Conservation (phyloP, 2,329 filamentous ascomycete genomes). For the Colletotrichum chlorophyti region DNA sequence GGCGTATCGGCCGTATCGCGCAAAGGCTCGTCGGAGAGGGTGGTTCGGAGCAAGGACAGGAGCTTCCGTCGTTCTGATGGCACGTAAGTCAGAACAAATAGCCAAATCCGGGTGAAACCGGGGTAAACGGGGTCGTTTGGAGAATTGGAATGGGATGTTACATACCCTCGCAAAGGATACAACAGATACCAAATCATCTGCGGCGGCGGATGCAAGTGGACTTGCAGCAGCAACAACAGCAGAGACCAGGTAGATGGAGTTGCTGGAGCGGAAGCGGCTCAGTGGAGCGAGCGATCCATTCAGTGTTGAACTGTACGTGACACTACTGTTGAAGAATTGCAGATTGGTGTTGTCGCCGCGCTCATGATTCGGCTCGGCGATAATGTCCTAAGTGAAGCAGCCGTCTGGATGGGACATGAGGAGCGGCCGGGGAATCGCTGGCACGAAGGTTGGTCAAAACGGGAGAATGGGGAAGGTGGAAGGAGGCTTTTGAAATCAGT, state of each 20-base stretch:
- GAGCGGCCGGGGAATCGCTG: slow-evolving; percentile 3
- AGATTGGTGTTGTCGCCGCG: slow-evolving; percentile 2
- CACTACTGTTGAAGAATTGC: slow-evolving; percentile 1
- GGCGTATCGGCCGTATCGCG: slow-evolving; percentile 73
- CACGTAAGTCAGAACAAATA: slow-evolving; percentile 16
- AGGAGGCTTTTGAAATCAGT: slow-evolving; percentile 11
- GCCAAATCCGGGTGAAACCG: slow-evolving; percentile 5
- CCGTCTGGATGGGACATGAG: slow-evolving; percentile 4
- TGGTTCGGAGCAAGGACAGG: slow-evolving; percentile 69
- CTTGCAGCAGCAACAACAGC: slow-evolving; percentile 24
- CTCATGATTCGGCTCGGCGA: slow-evolving; percentile 19
- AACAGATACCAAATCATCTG: slow-evolving; percentile 79
- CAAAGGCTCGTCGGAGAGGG: slow-evolving; percentile 69
- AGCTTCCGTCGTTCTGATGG: slow-evolving; percentile 73
- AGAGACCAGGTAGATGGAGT: slow-evolving; percentile 4
- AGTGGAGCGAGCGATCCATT: slow-evolving; percentile 17
- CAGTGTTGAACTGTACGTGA: slow-evolving; percentile 7
- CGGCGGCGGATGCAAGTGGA: slow-evolving; percentile 28
- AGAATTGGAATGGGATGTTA: slow-evolving; percentile 31
- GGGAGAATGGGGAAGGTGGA: neutral
- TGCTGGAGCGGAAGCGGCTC: slow-evolving; percentile 13
- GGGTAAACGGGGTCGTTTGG: neutral
- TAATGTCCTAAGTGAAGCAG: neutral
- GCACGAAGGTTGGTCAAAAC: neutral
- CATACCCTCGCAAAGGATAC: slow-evolving; percentile 79